These are phyloP conservation scores for Penicillium argentinense DNA, from an alignment of 495 filamentous ascomycete genomes.

Conservation along the genomic window DNA sequence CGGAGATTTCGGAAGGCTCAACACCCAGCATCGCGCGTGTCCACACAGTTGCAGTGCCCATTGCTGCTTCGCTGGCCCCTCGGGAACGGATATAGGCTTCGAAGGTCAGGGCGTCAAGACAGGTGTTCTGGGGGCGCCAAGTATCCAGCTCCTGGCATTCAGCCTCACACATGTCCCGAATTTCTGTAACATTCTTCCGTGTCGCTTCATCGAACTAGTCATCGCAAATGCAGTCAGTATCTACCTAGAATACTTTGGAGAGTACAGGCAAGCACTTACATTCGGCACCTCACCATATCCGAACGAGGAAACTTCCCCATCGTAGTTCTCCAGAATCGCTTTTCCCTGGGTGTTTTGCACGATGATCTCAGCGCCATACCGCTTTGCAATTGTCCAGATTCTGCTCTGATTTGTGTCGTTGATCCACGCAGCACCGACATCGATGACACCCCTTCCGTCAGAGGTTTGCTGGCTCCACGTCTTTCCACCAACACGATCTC, in stretches of 20 bases:
- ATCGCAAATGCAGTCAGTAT: no score
- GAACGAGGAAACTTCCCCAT: constrained; percentile 23
- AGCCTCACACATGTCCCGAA: constrained; percentile 24
- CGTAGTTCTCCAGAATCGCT: constrained; percentile 29
- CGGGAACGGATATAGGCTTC: constrained; percentile 18
- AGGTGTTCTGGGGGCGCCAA: constrained; percentile 11
- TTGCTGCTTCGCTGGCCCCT: background rate
- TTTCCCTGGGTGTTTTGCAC: constrained; percentile 42
- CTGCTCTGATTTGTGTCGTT: constrained; percentile 49
- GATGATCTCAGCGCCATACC: constrained; percentile 40
- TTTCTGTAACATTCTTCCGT: background rate
- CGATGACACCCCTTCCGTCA: constrained; percentile 29
- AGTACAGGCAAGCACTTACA: constrained; percentile 20
- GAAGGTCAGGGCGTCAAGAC: constrained; percentile 34
- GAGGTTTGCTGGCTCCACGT: constrained; percentile 27
- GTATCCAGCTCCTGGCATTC: constrained; percentile 22
- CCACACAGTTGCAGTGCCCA: constrained; percentile 2
- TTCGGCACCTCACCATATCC: constrained; percentile 30
- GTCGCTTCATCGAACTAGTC: constrained; percentile 8
- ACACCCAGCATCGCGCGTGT: constrained; percentile 39
- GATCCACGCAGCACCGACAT: constrained; percentile 49
- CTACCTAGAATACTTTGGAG: no score
- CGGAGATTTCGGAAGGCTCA: constrained; percentile 39
- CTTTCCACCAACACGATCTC: constrained; percentile 53
- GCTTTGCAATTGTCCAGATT: constrained; percentile 34